Percentiles rank a stretch among this genome's conserved stretches.
These are phyloP conservation scores for Paramecium biaurelia DNA, from an alignment of 73 alveolate species.

Conservation along the genomic window DNA sequence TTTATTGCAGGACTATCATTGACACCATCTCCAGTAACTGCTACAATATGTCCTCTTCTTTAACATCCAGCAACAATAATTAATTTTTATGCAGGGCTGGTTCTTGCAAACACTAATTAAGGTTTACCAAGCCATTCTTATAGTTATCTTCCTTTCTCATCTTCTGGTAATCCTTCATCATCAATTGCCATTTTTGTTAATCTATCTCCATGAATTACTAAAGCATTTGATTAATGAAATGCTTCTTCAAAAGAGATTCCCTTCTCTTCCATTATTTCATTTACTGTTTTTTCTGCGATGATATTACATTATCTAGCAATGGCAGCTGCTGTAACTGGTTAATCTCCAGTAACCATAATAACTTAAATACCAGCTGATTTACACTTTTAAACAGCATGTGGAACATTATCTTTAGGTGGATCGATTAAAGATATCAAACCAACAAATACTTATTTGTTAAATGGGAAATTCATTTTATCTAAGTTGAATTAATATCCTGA, in stretches of 20 bases:
- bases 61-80: constrained; percentile 94
- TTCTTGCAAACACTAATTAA: constrained; percentile 96
- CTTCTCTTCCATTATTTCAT: constrained; percentile 67
- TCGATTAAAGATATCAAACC: constrained; percentile 95
- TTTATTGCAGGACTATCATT: constrained; percentile 78
- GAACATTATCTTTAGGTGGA: constrained; percentile 95
- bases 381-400: constrained; percentile 81
- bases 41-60: constrained; percentile 67
- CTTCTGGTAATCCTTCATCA: constrained; percentile 69
- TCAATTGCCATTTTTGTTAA: constrained; percentile 71
- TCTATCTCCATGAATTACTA: constrained; percentile 85
- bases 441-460: constrained; percentile 75
- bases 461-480: constrained; percentile 77
- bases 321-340: constrained; percentile 98
- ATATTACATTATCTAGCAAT: constrained; percentile 83
- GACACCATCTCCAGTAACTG: constrained; percentile 82
- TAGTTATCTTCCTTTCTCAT: constrained; percentile 75
- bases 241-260: constrained; percentile 76
- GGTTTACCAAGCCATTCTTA: constrained; percentile 75
- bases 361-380: constrained; percentile 96
- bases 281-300: constrained; percentile 73
- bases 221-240: constrained; percentile 67
- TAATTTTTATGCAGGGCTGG: constrained; percentile 94
- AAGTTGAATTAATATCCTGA: constrained; percentile 59
- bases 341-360: constrained; percentile 97